Percentiles rank a stretch among this genome's conserved stretches.
Evolutionary conservation across 2,329 filamentous ascomycete species (phyloP).

Genomic region (Macrophomina tecta): DNA sequence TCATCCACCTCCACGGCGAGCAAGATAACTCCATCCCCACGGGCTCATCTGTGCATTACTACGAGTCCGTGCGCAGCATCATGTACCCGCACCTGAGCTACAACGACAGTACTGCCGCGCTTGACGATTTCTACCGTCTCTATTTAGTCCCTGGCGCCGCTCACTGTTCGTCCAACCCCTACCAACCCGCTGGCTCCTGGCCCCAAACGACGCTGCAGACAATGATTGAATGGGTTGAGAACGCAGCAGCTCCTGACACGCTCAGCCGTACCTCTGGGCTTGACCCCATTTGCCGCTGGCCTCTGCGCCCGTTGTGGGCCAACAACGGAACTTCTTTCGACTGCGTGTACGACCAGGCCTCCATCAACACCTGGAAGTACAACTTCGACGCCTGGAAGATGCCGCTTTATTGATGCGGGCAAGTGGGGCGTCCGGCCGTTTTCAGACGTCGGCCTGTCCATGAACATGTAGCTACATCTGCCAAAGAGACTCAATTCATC

Average conservation of each 20-base stretch:
- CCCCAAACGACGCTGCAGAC: conserved; percentile 28
- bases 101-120: conserved; percentile 47
- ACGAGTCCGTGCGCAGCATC: conserved; percentile 57
- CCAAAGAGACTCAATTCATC: too few species aligned
- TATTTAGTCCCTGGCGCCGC: conserved; percentile 61
- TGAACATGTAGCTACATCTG: too few species aligned
- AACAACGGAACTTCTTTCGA: conserved; percentile 34
- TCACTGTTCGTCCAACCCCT: conserved; percentile 49
- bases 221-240: conserved; percentile 30
- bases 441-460: too few species aligned
- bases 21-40: conserved; percentile 60
- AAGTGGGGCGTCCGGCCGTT: too few species aligned
- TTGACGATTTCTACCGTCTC: conserved; percentile 61
- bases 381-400: conserved; percentile 21
- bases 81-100: conserved; percentile 54
- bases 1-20: conserved; percentile 64
- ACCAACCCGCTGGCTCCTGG: conserved; percentile 29
- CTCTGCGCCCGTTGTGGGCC: conserved; percentile 41
- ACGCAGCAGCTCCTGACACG: conserved; percentile 37
- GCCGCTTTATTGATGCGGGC: background rate
- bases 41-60: conserved; percentile 62
- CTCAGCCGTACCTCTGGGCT: conserved; percentile 47
- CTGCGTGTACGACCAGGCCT: conserved; percentile 37
- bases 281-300: conserved; percentile 49
- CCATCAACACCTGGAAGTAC: conserved; percentile 40